A percentile compares a stretch with the other conserved stretches of the same genome.
Conservation (phyloP, 164 flowering plant species). For the Akebia trifoliata region DNA sequence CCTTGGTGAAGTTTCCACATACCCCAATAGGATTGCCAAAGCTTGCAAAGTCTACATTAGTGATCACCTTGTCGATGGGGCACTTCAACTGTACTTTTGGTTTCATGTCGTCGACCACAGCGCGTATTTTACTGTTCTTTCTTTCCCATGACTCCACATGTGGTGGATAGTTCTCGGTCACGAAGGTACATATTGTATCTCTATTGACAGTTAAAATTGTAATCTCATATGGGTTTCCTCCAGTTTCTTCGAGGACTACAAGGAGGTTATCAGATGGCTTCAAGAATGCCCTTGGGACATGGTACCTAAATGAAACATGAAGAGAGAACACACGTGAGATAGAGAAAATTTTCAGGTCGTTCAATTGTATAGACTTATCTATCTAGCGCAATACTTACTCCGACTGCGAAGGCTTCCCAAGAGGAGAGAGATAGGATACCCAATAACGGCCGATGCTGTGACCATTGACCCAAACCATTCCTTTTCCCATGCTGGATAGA, state of each 20-base stretch:
- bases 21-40: constrained; percentile 61
- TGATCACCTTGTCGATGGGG: constrained; percentile 43
- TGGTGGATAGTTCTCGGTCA: constrained; percentile 50
- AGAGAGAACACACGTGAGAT: too few species aligned
- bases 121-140: constrained; percentile 23
- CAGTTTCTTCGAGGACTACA: constrained; percentile 74
- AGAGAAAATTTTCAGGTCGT: too few species aligned
- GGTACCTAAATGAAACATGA: constrained; percentile 49
- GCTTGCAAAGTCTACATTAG: constrained; percentile 60
- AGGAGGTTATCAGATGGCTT: constrained; percentile 66
- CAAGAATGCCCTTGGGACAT: constrained; percentile 67
- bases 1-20: constrained; percentile 48
- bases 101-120: constrained; percentile 29
- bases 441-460: constrained; percentile 78
- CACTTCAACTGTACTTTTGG: constrained; percentile 47
- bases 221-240: constrained; percentile 42
- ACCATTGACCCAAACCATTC: constrained; percentile 82
- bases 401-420: constrained; percentile 56
- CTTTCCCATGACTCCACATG: constrained; percentile 47
- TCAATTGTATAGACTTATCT: too few species aligned
- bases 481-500: constrained; percentile 62
- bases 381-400: constrained; percentile 64
- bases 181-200: constrained; percentile 61
- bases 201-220: constrained; percentile 41
- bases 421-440: constrained; percentile 54